Conservation (phyloP, 306 rosid genomes). For the Cicer yamashitae region DNA sequence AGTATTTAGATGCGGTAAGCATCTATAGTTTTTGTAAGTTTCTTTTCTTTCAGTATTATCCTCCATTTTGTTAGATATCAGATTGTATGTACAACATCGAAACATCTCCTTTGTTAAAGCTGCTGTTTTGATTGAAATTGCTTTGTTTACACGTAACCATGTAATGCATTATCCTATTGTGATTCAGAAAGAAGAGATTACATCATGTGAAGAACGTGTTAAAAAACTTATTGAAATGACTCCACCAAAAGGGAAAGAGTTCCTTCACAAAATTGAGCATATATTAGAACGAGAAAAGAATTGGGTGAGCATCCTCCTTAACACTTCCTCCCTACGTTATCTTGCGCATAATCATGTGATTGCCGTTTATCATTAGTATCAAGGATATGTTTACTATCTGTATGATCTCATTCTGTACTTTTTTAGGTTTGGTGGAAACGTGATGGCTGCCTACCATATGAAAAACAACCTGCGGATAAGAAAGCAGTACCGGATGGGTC, state of each 20-base stretch:
- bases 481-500: constrained; percentile 69
- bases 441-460: no score
- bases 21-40: not conserved
- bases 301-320: constrained; percentile 72
- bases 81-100: not conserved
- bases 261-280: constrained; percentile 87
- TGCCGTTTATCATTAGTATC: constrained; percentile 4
- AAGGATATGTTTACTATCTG: constrained; percentile 6
- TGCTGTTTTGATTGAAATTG: constrained; percentile 20
- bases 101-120: constrained; percentile 15
- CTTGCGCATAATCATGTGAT: constrained; percentile 4
- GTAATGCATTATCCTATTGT: constrained; percentile 25
- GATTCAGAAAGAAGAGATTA: constrained; percentile 88
- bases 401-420: no score
- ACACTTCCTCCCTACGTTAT: constrained; percentile 15
- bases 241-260: constrained; percentile 83
- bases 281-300: constrained; percentile 90
- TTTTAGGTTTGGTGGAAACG: no score
- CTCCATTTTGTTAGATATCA: constrained; percentile 9
- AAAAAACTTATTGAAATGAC: constrained; percentile 84
- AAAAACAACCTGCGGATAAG: constrained; percentile 61
- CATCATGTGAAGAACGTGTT: constrained; percentile 82
- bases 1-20: not conserved
- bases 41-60: not conserved
- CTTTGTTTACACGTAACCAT: constrained; percentile 29